phyloP scores from a whole-genome alignment of 139 green algal species.

The Yamagishiella unicocca region DNA sequence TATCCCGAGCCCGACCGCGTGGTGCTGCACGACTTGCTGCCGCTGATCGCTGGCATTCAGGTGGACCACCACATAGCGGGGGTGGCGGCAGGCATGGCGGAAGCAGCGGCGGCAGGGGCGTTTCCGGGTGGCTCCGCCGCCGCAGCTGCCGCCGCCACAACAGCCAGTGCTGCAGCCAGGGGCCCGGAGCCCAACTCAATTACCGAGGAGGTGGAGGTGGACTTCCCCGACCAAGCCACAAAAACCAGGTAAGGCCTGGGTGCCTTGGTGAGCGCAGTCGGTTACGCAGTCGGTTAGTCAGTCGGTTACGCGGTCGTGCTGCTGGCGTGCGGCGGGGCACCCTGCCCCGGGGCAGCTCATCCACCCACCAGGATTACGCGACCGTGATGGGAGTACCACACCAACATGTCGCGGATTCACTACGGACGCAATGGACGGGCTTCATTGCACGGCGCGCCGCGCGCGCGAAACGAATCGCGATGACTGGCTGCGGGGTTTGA shows the following conservation, averaged over 20 bases:
- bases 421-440: no score
- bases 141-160: neutral
- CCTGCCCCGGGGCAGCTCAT: no score
- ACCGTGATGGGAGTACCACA: no score
- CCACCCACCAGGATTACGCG: no score
- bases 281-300: no score
- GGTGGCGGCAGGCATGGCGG: neutral
- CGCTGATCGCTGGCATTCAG: constrained; percentile 17
- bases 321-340: no score
- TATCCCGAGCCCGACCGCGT: constrained; percentile 46
- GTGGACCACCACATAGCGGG: constrained; percentile 26
- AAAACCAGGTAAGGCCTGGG: neutral
- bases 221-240: constrained; percentile 15
- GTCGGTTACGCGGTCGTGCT: neutral
- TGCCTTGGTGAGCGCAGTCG: neutral
- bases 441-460: no score
- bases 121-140: neutral
- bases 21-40: constrained; percentile 55
- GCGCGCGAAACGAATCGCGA: no score
- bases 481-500: no score
- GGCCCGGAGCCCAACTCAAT: constrained; percentile 16
- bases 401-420: no score
- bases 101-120: neutral
- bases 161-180: neutral
- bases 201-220: constrained; percentile 7